Percentiles rank a stretch among this genome's conserved stretches.
Evolutionary conservation across 306 rosid species (phyloP).

Genomic region (Acacia melanoxylon): DNA sequence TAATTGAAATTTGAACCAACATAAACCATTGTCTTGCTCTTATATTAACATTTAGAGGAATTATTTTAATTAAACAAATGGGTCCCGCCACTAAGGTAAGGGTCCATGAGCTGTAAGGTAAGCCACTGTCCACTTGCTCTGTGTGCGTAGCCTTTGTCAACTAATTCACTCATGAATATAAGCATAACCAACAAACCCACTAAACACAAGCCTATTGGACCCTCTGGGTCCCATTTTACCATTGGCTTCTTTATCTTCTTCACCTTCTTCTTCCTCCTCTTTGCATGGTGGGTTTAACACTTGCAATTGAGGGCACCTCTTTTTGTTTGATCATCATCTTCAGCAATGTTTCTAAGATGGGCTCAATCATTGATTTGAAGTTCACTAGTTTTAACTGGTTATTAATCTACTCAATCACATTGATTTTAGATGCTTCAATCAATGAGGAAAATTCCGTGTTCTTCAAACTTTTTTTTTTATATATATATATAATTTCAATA

Average conservation of each 20-base stretch:
- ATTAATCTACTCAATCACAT: background rate
- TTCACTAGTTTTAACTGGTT: background rate
- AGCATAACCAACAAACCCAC: constrained; percentile 11
- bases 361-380: background rate
- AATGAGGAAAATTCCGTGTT: background rate
- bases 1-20: no score
- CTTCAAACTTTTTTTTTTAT: background rate
- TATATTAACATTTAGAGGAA: no score
- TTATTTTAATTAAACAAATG: background rate
- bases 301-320: constrained; percentile 5
- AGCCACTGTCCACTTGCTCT: background rate
- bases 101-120: background rate
- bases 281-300: background rate
- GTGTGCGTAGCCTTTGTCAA: background rate
- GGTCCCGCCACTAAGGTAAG: background rate
- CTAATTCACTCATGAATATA: background rate
- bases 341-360: background rate
- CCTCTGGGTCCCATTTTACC: constrained; percentile 22
- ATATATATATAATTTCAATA: no score
- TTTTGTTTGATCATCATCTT: background rate
- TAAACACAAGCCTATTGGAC: background rate
- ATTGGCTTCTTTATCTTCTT: constrained; percentile 1
- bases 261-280: background rate
- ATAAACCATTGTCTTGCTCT: no score
- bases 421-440: background rate